phyloP scores from a whole-genome alignment of 2,329 filamentous ascomycete species.

The Didymella arachidicola region DNA sequence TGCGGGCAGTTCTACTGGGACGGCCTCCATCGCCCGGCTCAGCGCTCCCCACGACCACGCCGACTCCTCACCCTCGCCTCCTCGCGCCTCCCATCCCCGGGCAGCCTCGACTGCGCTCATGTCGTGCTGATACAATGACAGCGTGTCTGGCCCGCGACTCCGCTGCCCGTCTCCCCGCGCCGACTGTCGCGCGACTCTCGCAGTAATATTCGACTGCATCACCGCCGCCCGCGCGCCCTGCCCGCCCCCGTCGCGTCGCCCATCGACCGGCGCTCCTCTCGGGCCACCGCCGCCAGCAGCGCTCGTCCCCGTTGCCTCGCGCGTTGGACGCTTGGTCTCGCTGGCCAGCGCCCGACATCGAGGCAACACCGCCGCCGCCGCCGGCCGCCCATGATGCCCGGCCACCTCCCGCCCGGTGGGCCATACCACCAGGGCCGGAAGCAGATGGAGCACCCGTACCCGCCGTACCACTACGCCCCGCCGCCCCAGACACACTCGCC shows the following conservation, averaged over 20 bases:
- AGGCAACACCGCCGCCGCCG: slow-evolving; percentile 49
- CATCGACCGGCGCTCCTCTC: slow-evolving; percentile 49
- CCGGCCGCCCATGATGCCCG: slow-evolving; percentile 72
- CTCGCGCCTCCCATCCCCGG: slow-evolving; percentile 26
- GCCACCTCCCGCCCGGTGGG: slow-evolving; percentile 56
- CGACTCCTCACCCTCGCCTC: slow-evolving; percentile 13
- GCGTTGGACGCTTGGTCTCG: slow-evolving; percentile 49
- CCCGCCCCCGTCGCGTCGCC: slow-evolving; percentile 56
- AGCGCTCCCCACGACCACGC: slow-evolving; percentile 5
- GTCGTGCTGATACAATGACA: slow-evolving; percentile 48
- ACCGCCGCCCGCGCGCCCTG: slow-evolving; percentile 57
- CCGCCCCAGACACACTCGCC: slow-evolving; percentile 50
- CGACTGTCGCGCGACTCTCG: slow-evolving; percentile 42
- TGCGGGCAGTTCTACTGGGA: background rate
- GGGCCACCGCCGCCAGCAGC: slow-evolving; percentile 25
- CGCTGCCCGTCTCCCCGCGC: slow-evolving; percentile 29
- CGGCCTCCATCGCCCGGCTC: background rate
- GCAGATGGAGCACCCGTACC: slow-evolving; percentile 45
- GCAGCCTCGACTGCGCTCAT: slow-evolving; percentile 45
- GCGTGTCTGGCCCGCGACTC: slow-evolving; percentile 33
- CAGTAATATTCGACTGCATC: slow-evolving; percentile 34
- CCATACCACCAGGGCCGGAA: slow-evolving; percentile 52
- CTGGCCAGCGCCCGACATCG: slow-evolving; percentile 50
- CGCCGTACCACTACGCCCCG: slow-evolving; percentile 45
- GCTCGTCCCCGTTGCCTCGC: slow-evolving; percentile 46